Base-by-base conservation (phyloP, 345 rosid species). In the Syzygium grande region DNA sequence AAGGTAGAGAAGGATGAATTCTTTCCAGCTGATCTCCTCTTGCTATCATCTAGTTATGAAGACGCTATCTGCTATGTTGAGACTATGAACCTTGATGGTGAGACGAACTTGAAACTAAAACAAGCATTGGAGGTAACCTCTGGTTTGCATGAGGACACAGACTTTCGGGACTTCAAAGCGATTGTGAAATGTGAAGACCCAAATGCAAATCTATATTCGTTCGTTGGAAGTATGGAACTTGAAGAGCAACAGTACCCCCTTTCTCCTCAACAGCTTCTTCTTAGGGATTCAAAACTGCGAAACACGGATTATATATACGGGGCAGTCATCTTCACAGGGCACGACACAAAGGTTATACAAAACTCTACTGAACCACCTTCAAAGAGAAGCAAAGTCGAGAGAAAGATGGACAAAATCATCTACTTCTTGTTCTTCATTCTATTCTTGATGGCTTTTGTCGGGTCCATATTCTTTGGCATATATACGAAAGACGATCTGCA, bases 21-120 rank as follows among this genome's bases (percentile, higher is more conserved):
- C 92, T 96, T 97, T 86, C 99, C 99, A 0, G 95, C 97, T 2
- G 99, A 97, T 79, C 95, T 97, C 55, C 89, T 96, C 84, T 91
- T 97, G 91, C 95, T 97, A 41, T 93, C 97, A 0, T 96, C 99
- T 25, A 94, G 95, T 90, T 96, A 95, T 87, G 98, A 94, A 3
- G 98, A 96, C 87, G 97, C 94, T 77, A 88, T 93, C 84, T 96
- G 98, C 92, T 97, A 97, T 88, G 98, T 97, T 30, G 99, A 96
- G 93, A 97, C 99, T 61, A 97, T 94, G 98, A 97, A 97, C 87
- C 97, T 97, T 29, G 99, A 97, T 86, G 99, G 99, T 21, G 99
- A 97, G 89, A 96, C 99, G 27, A 97, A 97, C 90, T 92, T 97
- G 83, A 97, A 97, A 89, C 89, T 95, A 16, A 96, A 95, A 89